Evolutionary conservation across 2,329 filamentous ascomycete genomes (phyloP).

Genomic region (Rhynchosporium agropyri): DNA sequence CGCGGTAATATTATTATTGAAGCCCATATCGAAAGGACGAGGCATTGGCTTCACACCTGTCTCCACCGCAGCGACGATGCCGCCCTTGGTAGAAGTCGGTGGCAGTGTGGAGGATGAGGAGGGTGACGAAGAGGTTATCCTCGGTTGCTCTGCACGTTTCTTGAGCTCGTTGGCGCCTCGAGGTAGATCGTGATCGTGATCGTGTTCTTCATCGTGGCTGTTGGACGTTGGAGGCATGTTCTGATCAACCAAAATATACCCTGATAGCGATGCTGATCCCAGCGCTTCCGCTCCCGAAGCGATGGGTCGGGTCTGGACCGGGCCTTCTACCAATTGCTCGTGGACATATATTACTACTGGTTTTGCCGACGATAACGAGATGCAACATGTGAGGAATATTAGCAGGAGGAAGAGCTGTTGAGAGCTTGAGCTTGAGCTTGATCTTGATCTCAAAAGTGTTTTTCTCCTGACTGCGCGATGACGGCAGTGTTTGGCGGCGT

Average conservation of each 20-base stretch:
- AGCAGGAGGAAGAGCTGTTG: slow-evolving; percentile 28
- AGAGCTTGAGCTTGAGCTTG: slow-evolving; percentile 6
- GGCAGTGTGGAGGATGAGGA: slow-evolving; percentile 22
- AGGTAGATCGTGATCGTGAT: neutral
- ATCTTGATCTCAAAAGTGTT: slow-evolving; percentile 7
- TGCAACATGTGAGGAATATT: slow-evolving; percentile 34
- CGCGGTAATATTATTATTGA: slow-evolving; percentile 62
- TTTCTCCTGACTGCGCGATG: slow-evolving; percentile 6
- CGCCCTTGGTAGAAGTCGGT: slow-evolving; percentile 25
- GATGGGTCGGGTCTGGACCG: slow-evolving; percentile 17
- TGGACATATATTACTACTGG: slow-evolving; percentile 28
- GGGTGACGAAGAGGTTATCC: neutral
- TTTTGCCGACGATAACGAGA: slow-evolving; percentile 35
- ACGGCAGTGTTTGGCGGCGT: slow-evolving; percentile 25
- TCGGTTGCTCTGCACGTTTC: slow-evolving; percentile 21
- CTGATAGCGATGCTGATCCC: slow-evolving; percentile 37
- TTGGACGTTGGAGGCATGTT: slow-evolving; percentile 27
- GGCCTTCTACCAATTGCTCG: slow-evolving; percentile 38
- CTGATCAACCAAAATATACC: slow-evolving; percentile 41
- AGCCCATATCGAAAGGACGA: slow-evolving; percentile 66
- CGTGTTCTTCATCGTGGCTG: neutral
- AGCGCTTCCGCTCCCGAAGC: slow-evolving; percentile 27
- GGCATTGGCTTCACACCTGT: slow-evolving; percentile 53
- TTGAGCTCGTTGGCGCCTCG: slow-evolving; percentile 26
- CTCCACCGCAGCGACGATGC: slow-evolving; percentile 31